A percentile compares a stretch with the other conserved stretches of the same genome.
Evolutionary conservation across 768 basidiomycete species (phyloP).

Genomic region (Russula sp.): DNA sequence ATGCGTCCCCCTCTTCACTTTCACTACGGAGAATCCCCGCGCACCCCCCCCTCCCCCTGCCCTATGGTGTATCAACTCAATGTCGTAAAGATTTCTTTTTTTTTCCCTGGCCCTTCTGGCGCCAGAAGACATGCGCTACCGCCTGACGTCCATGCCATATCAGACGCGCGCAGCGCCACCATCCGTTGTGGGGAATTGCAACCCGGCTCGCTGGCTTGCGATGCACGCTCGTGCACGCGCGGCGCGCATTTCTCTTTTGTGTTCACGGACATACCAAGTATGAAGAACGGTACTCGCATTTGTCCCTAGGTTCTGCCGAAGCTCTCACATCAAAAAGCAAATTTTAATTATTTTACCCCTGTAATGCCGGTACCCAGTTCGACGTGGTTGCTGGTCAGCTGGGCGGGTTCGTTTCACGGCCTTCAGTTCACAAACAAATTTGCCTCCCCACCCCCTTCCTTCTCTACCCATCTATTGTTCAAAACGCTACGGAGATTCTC

Average conservation of each 20-base stretch:
- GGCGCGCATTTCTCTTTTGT: not conserved
- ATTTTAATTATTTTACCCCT: too few relatives aligned
- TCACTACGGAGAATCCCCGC: too few relatives aligned
- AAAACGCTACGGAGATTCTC: not conserved
- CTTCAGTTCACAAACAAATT: not conserved
- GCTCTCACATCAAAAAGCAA: not conserved
- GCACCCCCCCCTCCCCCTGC: too few relatives aligned
- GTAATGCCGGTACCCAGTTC: too few relatives aligned
- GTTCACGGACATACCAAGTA: not conserved
- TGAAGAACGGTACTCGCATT: not conserved
- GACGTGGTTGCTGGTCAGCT: not conserved
- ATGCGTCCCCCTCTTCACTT: not conserved
- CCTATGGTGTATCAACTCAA: not conserved
- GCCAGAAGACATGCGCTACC: not conserved
- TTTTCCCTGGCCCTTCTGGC: not conserved
- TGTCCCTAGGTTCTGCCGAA: not conserved
- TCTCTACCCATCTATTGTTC: not conserved
- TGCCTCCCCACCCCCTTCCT: not conserved
- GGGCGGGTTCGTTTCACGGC: too few relatives aligned
- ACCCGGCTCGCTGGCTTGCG: too few relatives aligned
- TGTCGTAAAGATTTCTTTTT: too few relatives aligned
- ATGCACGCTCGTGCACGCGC: not conserved
- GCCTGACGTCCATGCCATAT: not conserved
- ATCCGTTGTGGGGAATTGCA: not conserved
- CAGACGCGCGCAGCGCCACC: not conserved